Conservation (phyloP, 1,284 basidiomycete genomes). For the Heterobasidion occidentale region DNA sequence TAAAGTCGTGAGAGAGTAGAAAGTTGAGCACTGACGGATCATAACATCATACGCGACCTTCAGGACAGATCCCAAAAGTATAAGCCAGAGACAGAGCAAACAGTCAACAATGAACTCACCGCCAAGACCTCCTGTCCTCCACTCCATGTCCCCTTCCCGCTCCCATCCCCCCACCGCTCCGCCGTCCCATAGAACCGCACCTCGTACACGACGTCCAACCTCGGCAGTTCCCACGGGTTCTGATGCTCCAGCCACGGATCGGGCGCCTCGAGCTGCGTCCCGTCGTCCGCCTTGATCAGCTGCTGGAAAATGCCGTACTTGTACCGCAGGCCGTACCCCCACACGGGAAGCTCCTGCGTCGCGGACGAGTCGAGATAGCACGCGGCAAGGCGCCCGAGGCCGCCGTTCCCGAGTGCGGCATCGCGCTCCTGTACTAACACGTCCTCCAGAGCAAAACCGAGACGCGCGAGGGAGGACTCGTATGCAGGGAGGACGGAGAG, state of each 20-base stretch:
- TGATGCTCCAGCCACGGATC: conserved; percentile 89
- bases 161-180: conserved; percentile 52
- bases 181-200: conserved; percentile 84
- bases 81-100: too few relatives aligned
- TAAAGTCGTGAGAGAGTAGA: background rate
- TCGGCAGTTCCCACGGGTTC: conserved; percentile 86
- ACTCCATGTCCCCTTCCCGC: conserved; percentile 61
- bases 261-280: conserved; percentile 75
- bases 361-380: conserved; percentile 87
- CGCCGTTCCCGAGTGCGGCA: conserved; percentile 84
- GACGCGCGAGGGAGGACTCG: conserved; percentile 54
- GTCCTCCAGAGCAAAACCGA: conserved; percentile 86
- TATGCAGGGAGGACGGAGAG: conserved; percentile 76
- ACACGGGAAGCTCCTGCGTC: conserved; percentile 75
- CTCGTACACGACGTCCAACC: conserved; percentile 75
- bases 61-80: too few relatives aligned
- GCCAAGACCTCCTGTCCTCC: conserved; percentile 91
- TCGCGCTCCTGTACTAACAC: conserved; percentile 83
- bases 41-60: conserved; percentile 75
- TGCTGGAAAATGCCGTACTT: conserved; percentile 95
- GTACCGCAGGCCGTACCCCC: conserved; percentile 87
- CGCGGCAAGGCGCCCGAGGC: conserved; percentile 86
- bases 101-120: conserved; percentile 9
- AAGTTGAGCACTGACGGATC: conserved; percentile 40
- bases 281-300: conserved; percentile 40